Evolutionary conservation across 2,329 filamentous ascomycete species (phyloP), one percentile per base, ranked within the genome.

Genomic region (Aspergillus sergii): DNA sequence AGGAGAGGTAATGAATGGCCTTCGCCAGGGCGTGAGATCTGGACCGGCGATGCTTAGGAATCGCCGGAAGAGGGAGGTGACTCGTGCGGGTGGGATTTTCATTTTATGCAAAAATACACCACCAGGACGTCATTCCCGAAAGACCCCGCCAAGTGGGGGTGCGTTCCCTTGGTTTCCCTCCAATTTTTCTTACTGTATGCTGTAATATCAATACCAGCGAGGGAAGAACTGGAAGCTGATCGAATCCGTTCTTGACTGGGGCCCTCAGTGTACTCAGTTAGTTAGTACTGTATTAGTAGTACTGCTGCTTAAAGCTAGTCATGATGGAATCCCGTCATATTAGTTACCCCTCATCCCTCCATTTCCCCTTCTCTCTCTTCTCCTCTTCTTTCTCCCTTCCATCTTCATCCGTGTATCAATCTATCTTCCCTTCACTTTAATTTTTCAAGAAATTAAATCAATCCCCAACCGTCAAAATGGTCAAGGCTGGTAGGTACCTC

Each of bases 401-500:
- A 64, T 64, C 66, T 56, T 59, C 62, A 61, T 59, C 55, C 59
- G 45, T 60, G 57, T 59, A 50, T 36, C 61, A 58, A 59, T 57
- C 48, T 56, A 21, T 12, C 51, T 46, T 54, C 34, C 41, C 59
- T 61, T 43, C 58, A 64, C 66, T 63, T 61, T 21, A 50, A 51
- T 57, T 55, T 63, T 56, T 58, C 63, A 66, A 64, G 59, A 50
- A 71, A 72, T 61, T 68, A 72, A 71, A 63, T 76, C 73, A 73
- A 65, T 39, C 75, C 14, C 70, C 76, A 78, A 81, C 83, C 84
- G 83, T 84, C 91, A 97, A 89, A 89, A 97, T 97, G 94, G 94
- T 97, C 86, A 97, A 97, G 88, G 94, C 94, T 85, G 92, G 93
- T 96, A 88, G 78, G 91, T 88, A 39, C 55, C 10, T 57, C 43